Base-by-base conservation (phyloP, 192 early-diverging fungal species). In the Gamsiella multidivaricata region DNA sequence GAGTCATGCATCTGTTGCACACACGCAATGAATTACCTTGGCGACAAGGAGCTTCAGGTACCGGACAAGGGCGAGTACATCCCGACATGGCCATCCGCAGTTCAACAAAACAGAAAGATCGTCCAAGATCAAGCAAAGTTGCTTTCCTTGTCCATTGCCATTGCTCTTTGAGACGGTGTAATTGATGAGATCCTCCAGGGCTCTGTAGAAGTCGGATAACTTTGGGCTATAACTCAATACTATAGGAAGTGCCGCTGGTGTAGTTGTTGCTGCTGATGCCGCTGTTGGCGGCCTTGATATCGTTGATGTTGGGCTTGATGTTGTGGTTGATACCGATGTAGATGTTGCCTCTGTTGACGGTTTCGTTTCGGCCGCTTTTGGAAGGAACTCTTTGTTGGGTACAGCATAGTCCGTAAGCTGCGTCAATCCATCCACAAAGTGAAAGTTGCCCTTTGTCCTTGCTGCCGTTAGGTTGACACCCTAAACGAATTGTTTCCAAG, bases 391-490 rank as follows among this genome's bases (percentile, higher is more conserved):
- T 22, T 78, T 78, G 65, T 69, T 78, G 1, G 66, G 65, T 36
- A 66, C 74, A n/a, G 81, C 69, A 42, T 84, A 83, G n/a, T 75
- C 60, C 12, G 80, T 83, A 9, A 87, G 72, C 39, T 87, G 85
- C 2, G 88, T 89, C 29, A 87, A 45, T 17, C 85, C 88, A 63
- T 89, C 88, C 52, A 89, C 72, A 58, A 87, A 89, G 23, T 80
- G 60, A 57, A 89, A 81, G 34, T 54, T 63, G 31, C 82, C 79
- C 45, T 81, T 80, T 61, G 85, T 82, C 32, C 79, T 81, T 22
- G 80, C 72, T 14, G 75, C 34, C 20, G 69, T 68, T 34, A 89
- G 37, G 62, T 89, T 87, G 33, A 87, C 78, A 11, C 88, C 88
- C 88, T 89, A 63, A n/a, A n/a, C n/a, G n/a, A n/a, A n/a, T n/a